These are phyloP conservation scores for Rhinocladiella mackenziei DNA, from an alignment of 2,329 filamentous ascomycete species.

Conservation along the genomic window DNA sequence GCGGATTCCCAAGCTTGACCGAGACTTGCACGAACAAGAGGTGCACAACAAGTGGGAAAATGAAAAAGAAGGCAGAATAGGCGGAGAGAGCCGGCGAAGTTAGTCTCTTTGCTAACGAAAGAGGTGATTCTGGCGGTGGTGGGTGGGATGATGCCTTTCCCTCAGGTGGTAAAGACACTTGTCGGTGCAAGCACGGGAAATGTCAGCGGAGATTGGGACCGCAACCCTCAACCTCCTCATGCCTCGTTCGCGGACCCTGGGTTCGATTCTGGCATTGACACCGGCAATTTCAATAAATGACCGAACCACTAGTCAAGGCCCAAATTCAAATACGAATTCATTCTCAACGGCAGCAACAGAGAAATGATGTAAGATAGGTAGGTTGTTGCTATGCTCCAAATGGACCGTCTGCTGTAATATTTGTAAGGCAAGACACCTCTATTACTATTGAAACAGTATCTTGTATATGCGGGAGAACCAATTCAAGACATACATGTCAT, in stretches of 20 bases:
- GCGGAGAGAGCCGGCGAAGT: slow-evolving; percentile 1
- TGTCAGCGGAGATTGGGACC: background rate
- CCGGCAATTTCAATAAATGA: no score
- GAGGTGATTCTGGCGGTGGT: background rate
- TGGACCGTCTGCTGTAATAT: no score
- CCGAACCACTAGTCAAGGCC: no score
- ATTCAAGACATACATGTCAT: no score
- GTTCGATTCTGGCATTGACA: slow-evolving; percentile 7
- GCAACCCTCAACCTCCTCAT: background rate
- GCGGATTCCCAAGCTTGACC: slow-evolving; percentile 15
- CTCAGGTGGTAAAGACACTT: background rate
- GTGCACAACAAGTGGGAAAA: slow-evolving; percentile 22
- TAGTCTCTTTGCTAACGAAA: slow-evolving; percentile 1
- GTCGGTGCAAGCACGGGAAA: background rate
- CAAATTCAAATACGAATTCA: no score
- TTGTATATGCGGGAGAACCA: no score
- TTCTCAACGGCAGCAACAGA: no score
- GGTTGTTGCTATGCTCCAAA: no score
- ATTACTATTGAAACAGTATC: no score
- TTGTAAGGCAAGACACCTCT: no score
- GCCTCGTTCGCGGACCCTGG: no score
- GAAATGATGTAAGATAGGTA: no score
- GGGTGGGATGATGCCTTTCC: background rate
- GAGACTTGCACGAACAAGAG: slow-evolving; percentile 21
- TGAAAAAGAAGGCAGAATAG: slow-evolving; percentile 12